A percentile compares a stretch with the other conserved stretches of the same genome.
phyloP scores from a whole-genome alignment of 2,329 filamentous ascomycete genomes.

The Sporothrix pseudoabietina region DNA sequence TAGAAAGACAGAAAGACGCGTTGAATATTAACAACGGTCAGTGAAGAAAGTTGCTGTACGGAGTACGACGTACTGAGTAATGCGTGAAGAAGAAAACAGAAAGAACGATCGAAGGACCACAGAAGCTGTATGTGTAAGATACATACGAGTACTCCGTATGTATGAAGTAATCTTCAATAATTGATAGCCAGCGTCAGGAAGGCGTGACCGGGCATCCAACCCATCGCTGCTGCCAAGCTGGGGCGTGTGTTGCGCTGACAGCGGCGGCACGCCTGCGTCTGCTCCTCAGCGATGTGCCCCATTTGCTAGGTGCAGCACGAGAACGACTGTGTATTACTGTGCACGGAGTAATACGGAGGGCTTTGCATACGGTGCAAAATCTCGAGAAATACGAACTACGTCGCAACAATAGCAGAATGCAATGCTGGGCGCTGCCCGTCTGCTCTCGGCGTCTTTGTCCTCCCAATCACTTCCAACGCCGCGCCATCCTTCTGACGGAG shows the following conservation, averaged over 20 bases:
- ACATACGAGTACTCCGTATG: no score
- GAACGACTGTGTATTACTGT: slow-evolving; percentile 15
- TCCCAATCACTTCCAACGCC: slow-evolving; percentile 14
- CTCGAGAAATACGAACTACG: no score
- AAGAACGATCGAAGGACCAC: not conserved
- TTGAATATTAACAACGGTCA: not conserved
- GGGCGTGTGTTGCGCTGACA: not conserved
- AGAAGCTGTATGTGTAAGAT: not conserved
- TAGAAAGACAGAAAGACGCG: not conserved
- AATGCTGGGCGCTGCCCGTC: not conserved
- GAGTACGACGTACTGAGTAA: not conserved
- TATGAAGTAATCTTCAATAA: not conserved
- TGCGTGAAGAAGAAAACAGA: not conserved
- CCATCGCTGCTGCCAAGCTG: not conserved
- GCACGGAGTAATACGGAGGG: slow-evolving; percentile 2
- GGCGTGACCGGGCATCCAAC: not conserved
- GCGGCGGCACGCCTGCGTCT: not conserved
- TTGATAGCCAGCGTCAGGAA: not conserved
- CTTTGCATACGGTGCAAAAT: slow-evolving; percentile 2
- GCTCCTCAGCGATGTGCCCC: not conserved
- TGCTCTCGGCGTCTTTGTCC: slow-evolving; percentile 21
- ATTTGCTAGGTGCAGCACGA: slow-evolving; percentile 9
- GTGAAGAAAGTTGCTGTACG: not conserved
- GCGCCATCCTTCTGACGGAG: slow-evolving; percentile 6
- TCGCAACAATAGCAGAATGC: not conserved